These are phyloP conservation scores for Acanthamoeba lenticulata DNA, from an alignment of 208 protist genomes.

Conservation along the genomic window DNA sequence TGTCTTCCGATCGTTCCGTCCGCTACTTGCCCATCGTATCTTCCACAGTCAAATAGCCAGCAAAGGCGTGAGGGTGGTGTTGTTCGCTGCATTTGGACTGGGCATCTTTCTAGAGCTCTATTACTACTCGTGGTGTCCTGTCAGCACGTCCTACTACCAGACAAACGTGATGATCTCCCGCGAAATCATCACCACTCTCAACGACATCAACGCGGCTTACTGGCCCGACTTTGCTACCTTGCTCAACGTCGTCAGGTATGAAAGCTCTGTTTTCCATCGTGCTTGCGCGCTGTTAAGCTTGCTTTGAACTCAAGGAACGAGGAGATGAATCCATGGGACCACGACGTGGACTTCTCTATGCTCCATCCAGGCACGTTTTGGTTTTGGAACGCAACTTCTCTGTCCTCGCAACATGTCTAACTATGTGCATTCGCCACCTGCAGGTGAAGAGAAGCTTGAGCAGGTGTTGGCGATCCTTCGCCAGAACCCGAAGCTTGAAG, in stretches of 20 bases:
- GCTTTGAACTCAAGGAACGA: no score
- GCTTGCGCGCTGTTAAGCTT: background rate
- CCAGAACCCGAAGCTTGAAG: background rate
- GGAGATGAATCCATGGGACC: constrained; percentile 50
- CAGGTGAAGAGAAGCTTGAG: background rate
- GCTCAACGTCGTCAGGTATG: constrained; percentile 46
- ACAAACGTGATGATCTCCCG: constrained; percentile 1
- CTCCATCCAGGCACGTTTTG: constrained; percentile 22
- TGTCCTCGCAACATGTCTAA: background rate
- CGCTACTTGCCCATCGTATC: background rate
- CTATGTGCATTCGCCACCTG: background rate
- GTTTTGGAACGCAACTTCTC: background rate
- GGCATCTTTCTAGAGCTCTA: constrained; percentile 22
- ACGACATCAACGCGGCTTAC: constrained; percentile 8
- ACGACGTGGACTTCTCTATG: constrained; percentile 58
- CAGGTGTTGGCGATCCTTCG: background rate
- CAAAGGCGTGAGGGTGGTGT: background rate
- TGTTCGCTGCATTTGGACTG: background rate
- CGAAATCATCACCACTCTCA: constrained; percentile 21
- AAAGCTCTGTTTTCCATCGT: background rate
- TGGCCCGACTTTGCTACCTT: constrained; percentile 49
- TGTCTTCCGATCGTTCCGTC: background rate
- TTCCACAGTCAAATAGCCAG: background rate
- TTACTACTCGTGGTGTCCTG: constrained; percentile 45
- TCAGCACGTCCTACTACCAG: constrained; percentile 39